A percentile compares a stretch with the other conserved stretches of the same genome.
Conservation (phyloP, 371 early-diverging fungal species). For the Basidiobolus heterosporus region DNA sequence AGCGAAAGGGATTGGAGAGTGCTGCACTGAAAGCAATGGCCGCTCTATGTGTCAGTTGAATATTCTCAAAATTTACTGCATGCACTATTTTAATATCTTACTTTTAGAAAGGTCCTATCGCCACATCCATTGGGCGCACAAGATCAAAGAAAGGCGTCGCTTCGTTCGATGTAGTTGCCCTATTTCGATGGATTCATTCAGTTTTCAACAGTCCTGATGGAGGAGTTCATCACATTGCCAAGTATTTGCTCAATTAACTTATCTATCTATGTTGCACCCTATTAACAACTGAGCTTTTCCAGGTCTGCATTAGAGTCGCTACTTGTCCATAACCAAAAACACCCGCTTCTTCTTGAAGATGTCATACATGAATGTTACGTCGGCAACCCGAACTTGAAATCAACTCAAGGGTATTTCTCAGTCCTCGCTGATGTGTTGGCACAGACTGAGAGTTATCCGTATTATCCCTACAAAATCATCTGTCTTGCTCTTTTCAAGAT, state of each 20-base stretch:
- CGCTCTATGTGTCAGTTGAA: conserved; percentile 36
- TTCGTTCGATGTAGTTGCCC: conserved; percentile 21
- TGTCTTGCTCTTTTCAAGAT: conserved; percentile 66
- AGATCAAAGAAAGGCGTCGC: neutral
- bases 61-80: conserved; percentile 13
- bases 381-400: conserved; percentile 34
- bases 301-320: conserved; percentile 44
- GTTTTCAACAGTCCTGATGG: conserved; percentile 47
- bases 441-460: conserved; percentile 32
- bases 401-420: conserved; percentile 57
- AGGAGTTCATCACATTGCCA: conserved; percentile 25
- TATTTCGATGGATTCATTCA: conserved; percentile 43
- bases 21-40: conserved; percentile 80
- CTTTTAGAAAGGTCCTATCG: conserved; percentile 11
- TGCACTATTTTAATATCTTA: neutral
- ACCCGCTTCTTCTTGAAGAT: conserved; percentile 40
- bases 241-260: conserved; percentile 6
- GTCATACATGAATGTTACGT: conserved; percentile 59
- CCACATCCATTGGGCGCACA: conserved; percentile 1
- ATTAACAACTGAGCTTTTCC: neutral
- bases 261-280: no score
- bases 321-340: conserved; percentile 47
- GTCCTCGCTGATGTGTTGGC: conserved; percentile 50
- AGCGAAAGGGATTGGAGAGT: conserved; percentile 53
- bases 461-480: conserved; percentile 44